Conservation (phyloP, 2,329 filamentous ascomycete species). For the Lecanicillium sp. region DNA sequence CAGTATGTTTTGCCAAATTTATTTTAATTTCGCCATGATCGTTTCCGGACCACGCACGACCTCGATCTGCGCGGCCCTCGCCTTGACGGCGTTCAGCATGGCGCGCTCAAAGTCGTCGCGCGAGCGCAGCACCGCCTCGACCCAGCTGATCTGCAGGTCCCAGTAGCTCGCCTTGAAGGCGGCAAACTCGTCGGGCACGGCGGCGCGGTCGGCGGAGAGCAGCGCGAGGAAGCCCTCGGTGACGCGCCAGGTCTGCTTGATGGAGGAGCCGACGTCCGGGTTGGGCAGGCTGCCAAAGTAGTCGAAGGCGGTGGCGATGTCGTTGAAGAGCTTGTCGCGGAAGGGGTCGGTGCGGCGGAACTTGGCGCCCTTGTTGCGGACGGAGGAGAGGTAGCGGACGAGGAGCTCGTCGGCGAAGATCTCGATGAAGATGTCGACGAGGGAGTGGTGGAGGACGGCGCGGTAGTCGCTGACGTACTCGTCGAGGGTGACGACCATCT, state of each 20-base stretch:
- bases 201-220: slow-evolving; percentile 68
- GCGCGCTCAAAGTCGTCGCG: slow-evolving; percentile 90
- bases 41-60: slow-evolving; percentile 79
- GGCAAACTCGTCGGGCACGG: slow-evolving; percentile 71
- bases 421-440: slow-evolving; percentile 87
- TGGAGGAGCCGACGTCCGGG: slow-evolving; percentile 56
- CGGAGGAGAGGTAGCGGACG: slow-evolving; percentile 72
- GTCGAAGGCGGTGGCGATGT: slow-evolving; percentile 82
- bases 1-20: too few relatives aligned
- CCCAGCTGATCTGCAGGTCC: slow-evolving; percentile 93
- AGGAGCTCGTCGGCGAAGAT: slow-evolving; percentile 90
- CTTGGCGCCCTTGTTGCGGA: slow-evolving; percentile 85
- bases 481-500: slow-evolving; percentile 90
- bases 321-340: slow-evolving; percentile 88
- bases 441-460: slow-evolving; percentile 74
- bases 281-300: slow-evolving; percentile 74
- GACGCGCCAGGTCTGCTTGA: slow-evolving; percentile 90
- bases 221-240: slow-evolving; percentile 78
- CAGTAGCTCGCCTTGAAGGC: slow-evolving; percentile 81
- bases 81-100: slow-evolving; percentile 85
- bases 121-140: slow-evolving; percentile 80
- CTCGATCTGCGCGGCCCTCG: slow-evolving; percentile 76
- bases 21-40: slow-evolving; percentile 91
- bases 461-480: slow-evolving; percentile 91
- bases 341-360: slow-evolving; percentile 84